Percentiles rank a stretch among this genome's conserved stretches.
Evolutionary conservation across 1,284 basidiomycete genomes (phyloP).

Genomic region (Amylostereum areolatum): DNA sequence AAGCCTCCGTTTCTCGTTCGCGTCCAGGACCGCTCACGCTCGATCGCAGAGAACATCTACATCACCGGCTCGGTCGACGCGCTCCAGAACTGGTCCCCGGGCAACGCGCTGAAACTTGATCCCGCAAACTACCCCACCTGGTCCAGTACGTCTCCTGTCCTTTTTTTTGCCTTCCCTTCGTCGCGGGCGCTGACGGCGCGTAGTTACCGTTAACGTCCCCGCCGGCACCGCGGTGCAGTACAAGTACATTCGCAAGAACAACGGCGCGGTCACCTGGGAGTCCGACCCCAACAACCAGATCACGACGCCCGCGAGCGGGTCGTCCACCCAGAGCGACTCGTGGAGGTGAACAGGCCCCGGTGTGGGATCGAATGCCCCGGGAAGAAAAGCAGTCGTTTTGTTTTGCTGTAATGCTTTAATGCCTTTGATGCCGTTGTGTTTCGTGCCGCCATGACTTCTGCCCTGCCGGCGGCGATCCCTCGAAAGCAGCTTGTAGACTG

Average conservation of each 20-base stretch:
- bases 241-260: slow-evolving; percentile 66
- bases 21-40: background rate
- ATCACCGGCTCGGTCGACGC: slow-evolving; percentile 57
- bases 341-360: slow-evolving; percentile 25
- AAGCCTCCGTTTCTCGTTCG: too few species aligned
- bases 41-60: slow-evolving; percentile 59
- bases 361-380: too few species aligned
- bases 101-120: slow-evolving; percentile 51
- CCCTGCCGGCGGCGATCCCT: background rate
- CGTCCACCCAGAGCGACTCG: slow-evolving; percentile 23
- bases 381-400: too few species aligned
- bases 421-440: too few species aligned
- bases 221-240: slow-evolving; percentile 50
- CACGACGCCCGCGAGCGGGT: slow-evolving; percentile 29
- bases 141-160: slow-evolving; percentile 46
- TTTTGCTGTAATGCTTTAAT: too few species aligned
- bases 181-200: background rate
- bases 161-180: too few species aligned
- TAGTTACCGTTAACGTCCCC: slow-evolving; percentile 57
- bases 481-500: background rate
- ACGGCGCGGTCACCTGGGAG: slow-evolving; percentile 41
- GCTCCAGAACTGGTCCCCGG: slow-evolving; percentile 58
- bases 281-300: slow-evolving; percentile 37
- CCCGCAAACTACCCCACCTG: slow-evolving; percentile 61
- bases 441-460: slow-evolving; percentile 1